phyloP scores from a whole-genome alignment of 768 basidiomycete species.

The Pleurotus cornucopiae region DNA sequence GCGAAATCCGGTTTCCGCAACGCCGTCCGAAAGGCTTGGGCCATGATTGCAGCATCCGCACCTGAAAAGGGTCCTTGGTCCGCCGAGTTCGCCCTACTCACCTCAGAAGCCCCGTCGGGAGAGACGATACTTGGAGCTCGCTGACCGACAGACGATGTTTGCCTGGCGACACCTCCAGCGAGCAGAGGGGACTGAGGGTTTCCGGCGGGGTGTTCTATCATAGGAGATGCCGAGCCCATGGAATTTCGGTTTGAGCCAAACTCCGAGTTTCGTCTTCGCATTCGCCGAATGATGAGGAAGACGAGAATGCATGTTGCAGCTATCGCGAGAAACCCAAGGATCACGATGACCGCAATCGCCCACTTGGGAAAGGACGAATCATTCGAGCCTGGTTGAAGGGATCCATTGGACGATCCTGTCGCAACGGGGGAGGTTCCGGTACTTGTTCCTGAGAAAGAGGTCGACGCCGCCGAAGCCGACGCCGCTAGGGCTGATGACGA shows the following conservation, averaged over 20 bases:
- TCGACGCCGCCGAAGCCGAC: constrained; percentile 23
- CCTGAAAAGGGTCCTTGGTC: constrained; percentile 73
- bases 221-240: constrained; percentile 77
- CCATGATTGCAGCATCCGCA: constrained; percentile 89
- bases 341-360: constrained; percentile 89
- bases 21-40: constrained; percentile 86
- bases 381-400: constrained; percentile 38
- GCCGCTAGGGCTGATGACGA: constrained; percentile 44
- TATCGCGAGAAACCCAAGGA: constrained; percentile 83
- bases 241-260: constrained; percentile 59
- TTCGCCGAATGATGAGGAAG: constrained; percentile 70
- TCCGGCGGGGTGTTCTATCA: constrained; percentile 56
- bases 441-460: constrained; percentile 13
- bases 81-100: constrained; percentile 55
- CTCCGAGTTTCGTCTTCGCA: constrained; percentile 47
- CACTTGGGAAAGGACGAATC: constrained; percentile 67
- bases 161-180: constrained; percentile 16
- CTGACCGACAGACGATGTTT: constrained; percentile 25
- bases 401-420: constrained; percentile 23
- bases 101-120: constrained; percentile 74
- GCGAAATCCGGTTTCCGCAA: constrained; percentile 88
- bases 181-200: constrained; percentile 47
- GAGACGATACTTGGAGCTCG: constrained; percentile 39
- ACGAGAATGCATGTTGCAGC: constrained; percentile 60
- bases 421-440: constrained; percentile 13